Percentiles rank a stretch among this genome's conserved stretches.
Evolutionary conservation across 2,329 filamentous ascomycete genomes (phyloP).

Genomic region (Penicillium sp.): DNA sequence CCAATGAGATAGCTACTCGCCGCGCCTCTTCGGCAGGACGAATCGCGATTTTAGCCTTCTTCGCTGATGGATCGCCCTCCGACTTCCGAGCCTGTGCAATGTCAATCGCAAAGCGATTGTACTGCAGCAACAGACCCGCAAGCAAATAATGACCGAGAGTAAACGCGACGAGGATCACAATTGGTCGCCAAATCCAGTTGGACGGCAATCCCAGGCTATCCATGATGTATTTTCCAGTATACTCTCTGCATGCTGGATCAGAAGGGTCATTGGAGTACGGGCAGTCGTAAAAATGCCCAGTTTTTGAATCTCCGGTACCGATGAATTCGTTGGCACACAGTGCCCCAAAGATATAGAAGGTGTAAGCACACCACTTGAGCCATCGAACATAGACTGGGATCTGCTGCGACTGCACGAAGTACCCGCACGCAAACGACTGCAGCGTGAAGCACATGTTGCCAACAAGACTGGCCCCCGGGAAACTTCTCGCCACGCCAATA

Average conservation of each 20-base stretch:
- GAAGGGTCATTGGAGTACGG: conserved; percentile 63
- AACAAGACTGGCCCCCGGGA: conserved; percentile 71
- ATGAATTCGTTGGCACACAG: conserved; percentile 73
- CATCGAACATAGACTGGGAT: conserved; percentile 79
- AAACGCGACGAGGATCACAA: conserved; percentile 65
- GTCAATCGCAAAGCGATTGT: conserved; percentile 68
- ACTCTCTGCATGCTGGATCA: conserved; percentile 69
- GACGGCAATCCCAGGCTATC: conserved; percentile 67
- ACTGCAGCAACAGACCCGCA: conserved; percentile 65
- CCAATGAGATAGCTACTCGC: conserved; percentile 66
- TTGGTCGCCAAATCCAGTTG: conserved; percentile 69
- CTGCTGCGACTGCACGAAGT: conserved; percentile 73
- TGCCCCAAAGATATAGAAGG: conserved; percentile 68
- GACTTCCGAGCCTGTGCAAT: conserved; percentile 64
- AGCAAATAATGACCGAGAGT: conserved; percentile 64
- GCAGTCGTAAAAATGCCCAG: conserved; percentile 72
- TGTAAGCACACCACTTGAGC: conserved; percentile 60
- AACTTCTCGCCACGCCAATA: conserved; percentile 67
- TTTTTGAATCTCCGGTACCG: conserved; percentile 38
- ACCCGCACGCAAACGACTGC: conserved; percentile 75
- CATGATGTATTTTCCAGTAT: conserved; percentile 71
- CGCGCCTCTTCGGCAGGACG: conserved; percentile 59
- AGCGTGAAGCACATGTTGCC: conserved; percentile 74
- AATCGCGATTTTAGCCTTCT: conserved; percentile 69
- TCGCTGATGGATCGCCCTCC: conserved; percentile 66